Evolutionary conservation across 75 land plant species (phyloP), one percentile per base, ranked within the genome.

Genomic region (Pinus tabuliformis): DNA sequence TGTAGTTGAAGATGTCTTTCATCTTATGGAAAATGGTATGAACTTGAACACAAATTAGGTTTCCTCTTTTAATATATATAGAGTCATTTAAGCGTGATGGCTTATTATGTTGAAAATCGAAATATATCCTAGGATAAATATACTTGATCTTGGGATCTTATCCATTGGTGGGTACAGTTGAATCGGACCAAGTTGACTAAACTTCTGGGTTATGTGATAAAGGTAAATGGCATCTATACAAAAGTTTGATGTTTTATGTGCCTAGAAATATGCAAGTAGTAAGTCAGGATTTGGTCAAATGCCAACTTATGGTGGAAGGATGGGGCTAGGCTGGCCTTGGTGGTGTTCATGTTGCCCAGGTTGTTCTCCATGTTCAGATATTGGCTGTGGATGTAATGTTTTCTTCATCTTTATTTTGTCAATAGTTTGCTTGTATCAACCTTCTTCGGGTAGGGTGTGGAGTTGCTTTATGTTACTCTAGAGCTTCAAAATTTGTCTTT

Each of bases 401-500:
- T 64, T 36, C 17, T 64, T 64, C 68, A 64, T 6, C 30, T 36
- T 64, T 30, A 22, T 49, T 49, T 64, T 30, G 65, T 30, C 66
- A 63, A 28, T 63, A 63, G 66, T 17, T 64, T 16, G 42, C 17
- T 64, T 15, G 68, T 64, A 36, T 20, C 68, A 64, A 36, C 68
- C 68, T 64, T 36, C 42, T 64, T 64, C 36, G 42, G 54, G 68
- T 64, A 6, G 42, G 68, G 68, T 64, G 39, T 20, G 18, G 42
- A 30, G 68, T 33, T 37, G 68, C 42, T 64, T 63, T 30, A 8
- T 64, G 42, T 36, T 20, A 30, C 13, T 64, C 20, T 64, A 64
- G 68, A 64, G 68, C 68, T 64, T 20, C 68, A 64, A 64, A 49
- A 64, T 6, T 8, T 64, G 42, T 33, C 68, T 64, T 64, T 64